Evolutionary conservation across 2,329 filamentous ascomycete genomes (phyloP).

Genomic region (Pseudocercospora eumusae): DNA sequence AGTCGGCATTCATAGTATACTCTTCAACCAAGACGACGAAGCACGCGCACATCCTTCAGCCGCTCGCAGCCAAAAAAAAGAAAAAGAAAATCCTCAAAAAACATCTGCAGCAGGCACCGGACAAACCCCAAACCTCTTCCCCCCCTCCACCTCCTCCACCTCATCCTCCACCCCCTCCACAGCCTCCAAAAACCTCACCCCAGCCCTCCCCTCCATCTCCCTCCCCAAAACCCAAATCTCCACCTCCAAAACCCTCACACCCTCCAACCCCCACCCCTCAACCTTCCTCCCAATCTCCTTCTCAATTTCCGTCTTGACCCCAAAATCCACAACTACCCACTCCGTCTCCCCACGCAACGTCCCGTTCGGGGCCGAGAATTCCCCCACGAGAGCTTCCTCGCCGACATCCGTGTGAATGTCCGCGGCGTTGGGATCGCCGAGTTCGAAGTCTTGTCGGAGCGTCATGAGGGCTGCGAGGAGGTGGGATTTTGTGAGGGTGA

Average conservation of each 20-base stretch:
- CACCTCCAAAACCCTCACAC: background rate
- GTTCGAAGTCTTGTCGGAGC: background rate
- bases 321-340: background rate
- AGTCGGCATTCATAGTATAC: no score
- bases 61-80: no score
- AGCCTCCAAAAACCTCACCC: background rate
- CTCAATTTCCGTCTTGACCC: background rate
- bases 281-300: background rate
- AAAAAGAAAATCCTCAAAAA: background rate
- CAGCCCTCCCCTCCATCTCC: background rate
- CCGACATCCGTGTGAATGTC: background rate
- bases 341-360: background rate
- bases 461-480: background rate
- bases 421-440: background rate
- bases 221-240: background rate
- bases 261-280: conserved; percentile 3
- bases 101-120: background rate
- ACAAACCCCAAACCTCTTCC: background rate
- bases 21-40: no score
- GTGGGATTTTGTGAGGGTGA: background rate
- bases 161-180: background rate
- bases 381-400: background rate
- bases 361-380: background rate
- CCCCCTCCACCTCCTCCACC: background rate
- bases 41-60: no score